Evolutionary conservation across 192 early-diverging fungal species (phyloP).

Genomic region (Haplosporangium gracile): DNA sequence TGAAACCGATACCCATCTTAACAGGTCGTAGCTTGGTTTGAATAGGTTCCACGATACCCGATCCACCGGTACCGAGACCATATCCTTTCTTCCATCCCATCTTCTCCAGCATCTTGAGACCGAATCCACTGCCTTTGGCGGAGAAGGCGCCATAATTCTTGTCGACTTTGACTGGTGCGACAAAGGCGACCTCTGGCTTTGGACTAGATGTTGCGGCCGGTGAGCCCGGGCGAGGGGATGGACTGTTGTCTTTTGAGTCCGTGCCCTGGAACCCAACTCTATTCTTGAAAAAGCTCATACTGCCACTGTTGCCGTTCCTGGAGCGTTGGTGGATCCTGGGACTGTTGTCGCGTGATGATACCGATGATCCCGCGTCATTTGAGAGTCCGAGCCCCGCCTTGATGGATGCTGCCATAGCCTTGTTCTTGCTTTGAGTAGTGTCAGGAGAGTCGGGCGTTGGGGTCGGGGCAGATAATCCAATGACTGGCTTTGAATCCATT

Average conservation of each 20-base stretch:
- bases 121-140: conserved; percentile 79
- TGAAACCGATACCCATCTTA: conserved; percentile 86
- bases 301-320: conserved; percentile 13
- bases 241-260: conserved; percentile 20
- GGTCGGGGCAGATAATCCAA: conserved; percentile 8
- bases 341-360: neutral
- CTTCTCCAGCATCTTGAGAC: conserved; percentile 86
- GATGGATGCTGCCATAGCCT: conserved; percentile 26
- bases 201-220: conserved; percentile 25
- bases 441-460: neutral
- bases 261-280: conserved; percentile 23
- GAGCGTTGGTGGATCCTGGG: conserved; percentile 15
- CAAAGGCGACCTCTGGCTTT: conserved; percentile 20
- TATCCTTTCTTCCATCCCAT: conserved; percentile 93
- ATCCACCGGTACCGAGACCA: conserved; percentile 89
- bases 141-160: conserved; percentile 91
- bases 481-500: conserved; percentile 18
- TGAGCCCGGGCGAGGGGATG: conserved; percentile 24
- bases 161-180: conserved; percentile 58
- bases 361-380: conserved; percentile 8
- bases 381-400: conserved; percentile 35
- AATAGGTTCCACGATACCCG: conserved; percentile 92
- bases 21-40: conserved; percentile 87
- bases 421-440: conserved; percentile 15
- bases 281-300: conserved; percentile 40